phyloP scores from a whole-genome alignment of 441 rosid species.

The Melastoma candidum region DNA sequence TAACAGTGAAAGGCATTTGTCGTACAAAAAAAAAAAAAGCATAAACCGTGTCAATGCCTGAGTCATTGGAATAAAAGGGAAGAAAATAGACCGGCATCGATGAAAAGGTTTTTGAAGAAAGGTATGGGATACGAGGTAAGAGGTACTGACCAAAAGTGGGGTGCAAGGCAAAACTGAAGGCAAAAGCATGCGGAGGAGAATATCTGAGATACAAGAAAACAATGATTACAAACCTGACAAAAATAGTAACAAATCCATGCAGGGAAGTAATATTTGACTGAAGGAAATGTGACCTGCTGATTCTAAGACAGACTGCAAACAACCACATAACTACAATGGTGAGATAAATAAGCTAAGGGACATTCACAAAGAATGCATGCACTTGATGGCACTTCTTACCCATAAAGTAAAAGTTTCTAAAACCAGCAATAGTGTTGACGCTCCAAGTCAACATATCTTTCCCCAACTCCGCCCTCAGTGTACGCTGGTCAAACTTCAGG shows the following conservation, averaged over 20 bases:
- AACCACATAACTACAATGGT: too few species aligned
- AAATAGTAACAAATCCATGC: not conserved
- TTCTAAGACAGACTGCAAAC: too few species aligned
- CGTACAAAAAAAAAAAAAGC: too few species aligned
- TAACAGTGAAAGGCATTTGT: too few species aligned
- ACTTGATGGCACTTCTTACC: slow-evolving; percentile 2
- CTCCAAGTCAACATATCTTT: slow-evolving; percentile 31
- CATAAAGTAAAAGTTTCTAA: slow-evolving; percentile 16
- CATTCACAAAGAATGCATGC: too few species aligned
- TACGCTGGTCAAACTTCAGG: slow-evolving; percentile 35
- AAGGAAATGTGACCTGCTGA: too few species aligned
- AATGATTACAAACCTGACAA: slow-evolving; percentile 3
- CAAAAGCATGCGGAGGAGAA: slow-evolving; percentile 47
- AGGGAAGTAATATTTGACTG: too few species aligned
- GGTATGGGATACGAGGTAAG: slow-evolving; percentile 1
- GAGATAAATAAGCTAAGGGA: too few species aligned
- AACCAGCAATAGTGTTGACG: slow-evolving; percentile 32
- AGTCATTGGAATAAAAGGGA: too few species aligned
- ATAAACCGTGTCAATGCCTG: too few species aligned
- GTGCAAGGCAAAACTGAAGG: slow-evolving; percentile 45
- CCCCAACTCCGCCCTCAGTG: slow-evolving; percentile 24
- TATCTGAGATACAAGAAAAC: slow-evolving; percentile 28
- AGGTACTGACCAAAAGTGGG: slow-evolving; percentile 41
- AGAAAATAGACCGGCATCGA: too few species aligned
- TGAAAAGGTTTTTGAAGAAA: not conserved